Evolutionary conservation across 306 rosid species (phyloP).

Genomic region (Fragaria iinumae): DNA sequence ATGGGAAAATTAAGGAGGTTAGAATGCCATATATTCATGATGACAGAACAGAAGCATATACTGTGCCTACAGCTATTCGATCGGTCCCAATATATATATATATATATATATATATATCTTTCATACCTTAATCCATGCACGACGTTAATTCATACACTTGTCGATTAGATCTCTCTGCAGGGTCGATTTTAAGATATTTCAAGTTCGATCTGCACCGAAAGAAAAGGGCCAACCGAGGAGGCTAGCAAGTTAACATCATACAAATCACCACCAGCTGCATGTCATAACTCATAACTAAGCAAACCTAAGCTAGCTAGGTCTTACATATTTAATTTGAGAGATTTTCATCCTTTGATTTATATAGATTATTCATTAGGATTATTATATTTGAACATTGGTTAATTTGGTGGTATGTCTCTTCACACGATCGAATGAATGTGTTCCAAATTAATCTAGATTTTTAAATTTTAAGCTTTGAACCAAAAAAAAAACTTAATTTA

Average conservation of each 20-base stretch:
- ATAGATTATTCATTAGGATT: background rate
- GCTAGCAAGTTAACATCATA: slow-evolving; percentile 27
- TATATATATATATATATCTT: background rate
- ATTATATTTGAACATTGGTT: background rate
- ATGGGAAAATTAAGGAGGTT: background rate
- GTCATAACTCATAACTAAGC: background rate
- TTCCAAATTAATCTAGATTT: no score
- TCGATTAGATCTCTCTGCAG: background rate
- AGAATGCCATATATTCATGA: background rate
- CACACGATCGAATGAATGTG: no score
- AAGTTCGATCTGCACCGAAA: slow-evolving; percentile 4
- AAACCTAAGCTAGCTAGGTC: background rate
- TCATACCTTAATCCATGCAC: background rate
- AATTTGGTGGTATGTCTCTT: no score
- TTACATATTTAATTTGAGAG: no score
- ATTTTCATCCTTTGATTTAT: no score
- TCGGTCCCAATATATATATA: no score
- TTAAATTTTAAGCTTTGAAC: no score
- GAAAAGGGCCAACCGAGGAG: slow-evolving; percentile 33
- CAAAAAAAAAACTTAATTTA: no score
- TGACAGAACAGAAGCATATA: background rate
- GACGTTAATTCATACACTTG: background rate
- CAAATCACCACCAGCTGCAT: background rate
- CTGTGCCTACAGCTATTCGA: background rate
- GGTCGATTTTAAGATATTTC: background rate